phyloP scores from a whole-genome alignment of 768 basidiomycete genomes.

The Boletellus emodensis region DNA sequence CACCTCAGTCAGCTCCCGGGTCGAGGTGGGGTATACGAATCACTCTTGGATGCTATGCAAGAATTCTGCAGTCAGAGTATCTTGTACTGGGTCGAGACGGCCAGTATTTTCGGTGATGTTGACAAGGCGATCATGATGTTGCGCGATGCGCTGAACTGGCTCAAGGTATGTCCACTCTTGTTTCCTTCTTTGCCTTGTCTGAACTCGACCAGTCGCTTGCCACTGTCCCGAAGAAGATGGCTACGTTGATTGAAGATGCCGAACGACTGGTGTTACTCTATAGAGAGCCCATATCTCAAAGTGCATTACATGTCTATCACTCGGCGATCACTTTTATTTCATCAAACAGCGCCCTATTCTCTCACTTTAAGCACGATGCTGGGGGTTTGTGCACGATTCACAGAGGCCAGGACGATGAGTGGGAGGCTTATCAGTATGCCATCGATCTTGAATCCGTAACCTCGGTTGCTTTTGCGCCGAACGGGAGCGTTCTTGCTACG shows the following conservation, averaged over 20 bases:
- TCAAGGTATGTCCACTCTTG: slow-evolving; percentile 6
- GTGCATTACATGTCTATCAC: slow-evolving; percentile 18
- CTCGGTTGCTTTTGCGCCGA: slow-evolving; percentile 15
- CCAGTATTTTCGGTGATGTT: slow-evolving; percentile 17
- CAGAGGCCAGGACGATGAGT: not conserved
- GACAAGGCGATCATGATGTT: slow-evolving; percentile 16
- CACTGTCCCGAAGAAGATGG: slow-evolving; percentile 1
- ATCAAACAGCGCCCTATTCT: not conserved
- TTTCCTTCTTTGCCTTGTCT: not conserved
- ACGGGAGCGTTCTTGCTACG: slow-evolving; percentile 13
- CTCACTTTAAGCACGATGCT: slow-evolving; percentile 8
- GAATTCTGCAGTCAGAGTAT: not conserved
- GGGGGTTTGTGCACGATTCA: not conserved
- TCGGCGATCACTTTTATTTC: slow-evolving; percentile 6
- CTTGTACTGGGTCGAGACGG: slow-evolving; percentile 16
- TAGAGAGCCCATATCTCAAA: slow-evolving; percentile 19
- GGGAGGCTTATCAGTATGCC: not conserved
- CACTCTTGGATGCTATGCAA: slow-evolving; percentile 4
- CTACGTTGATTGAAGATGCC: slow-evolving; percentile 14
- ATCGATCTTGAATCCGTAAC: slow-evolving; percentile 7
- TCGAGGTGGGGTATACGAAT: not conserved
- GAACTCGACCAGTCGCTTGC: slow-evolving; percentile 4
- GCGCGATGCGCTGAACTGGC: slow-evolving; percentile 10
- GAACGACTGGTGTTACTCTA: slow-evolving; percentile 18
- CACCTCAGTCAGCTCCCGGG: slow-evolving; percentile 3